These are phyloP conservation scores for Fusarium goolgardi DNA, from an alignment of 2,329 filamentous ascomycete genomes.

Conservation along the genomic window DNA sequence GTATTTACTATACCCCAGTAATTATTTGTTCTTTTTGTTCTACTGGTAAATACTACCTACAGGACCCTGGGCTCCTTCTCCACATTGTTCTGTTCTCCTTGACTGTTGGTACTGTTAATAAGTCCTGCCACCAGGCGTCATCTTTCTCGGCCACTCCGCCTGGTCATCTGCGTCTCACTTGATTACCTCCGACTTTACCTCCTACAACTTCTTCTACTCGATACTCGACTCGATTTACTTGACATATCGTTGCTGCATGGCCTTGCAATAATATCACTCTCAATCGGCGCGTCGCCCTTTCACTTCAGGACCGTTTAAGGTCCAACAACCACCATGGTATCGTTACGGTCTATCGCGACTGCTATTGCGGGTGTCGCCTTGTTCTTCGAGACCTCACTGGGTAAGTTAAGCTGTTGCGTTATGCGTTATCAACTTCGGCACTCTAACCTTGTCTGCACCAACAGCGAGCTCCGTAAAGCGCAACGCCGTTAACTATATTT, in stretches of 20 bases:
- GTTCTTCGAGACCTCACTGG: constrained; percentile 49
- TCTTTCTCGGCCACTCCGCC: constrained; percentile 22
- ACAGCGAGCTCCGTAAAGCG: constrained; percentile 77
- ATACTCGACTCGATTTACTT: neutral
- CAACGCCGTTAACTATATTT: constrained; percentile 80
- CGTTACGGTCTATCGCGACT: constrained; percentile 49
- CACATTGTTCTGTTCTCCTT: constrained; percentile 14
- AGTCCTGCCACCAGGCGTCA: neutral
- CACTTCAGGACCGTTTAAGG: constrained; percentile 34
- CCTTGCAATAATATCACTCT: constrained; percentile 31
- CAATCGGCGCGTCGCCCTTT: constrained; percentile 32
- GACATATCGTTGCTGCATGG: constrained; percentile 28
- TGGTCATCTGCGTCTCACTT: constrained; percentile 34
- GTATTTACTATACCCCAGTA: constrained; percentile 6
- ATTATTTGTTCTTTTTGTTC: neutral
- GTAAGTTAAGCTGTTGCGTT: constrained; percentile 40
- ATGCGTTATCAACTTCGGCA: neutral
- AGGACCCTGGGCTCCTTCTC: constrained; percentile 18
- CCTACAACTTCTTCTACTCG: constrained; percentile 8
- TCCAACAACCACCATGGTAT: constrained; percentile 49
- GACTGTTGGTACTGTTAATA: constrained; percentile 3
- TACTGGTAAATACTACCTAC: constrained; percentile 9
- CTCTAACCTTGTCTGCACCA: constrained; percentile 33
- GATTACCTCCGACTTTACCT: constrained; percentile 18
- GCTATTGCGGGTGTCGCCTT: constrained; percentile 49